Conservation (phyloP, 2,329 filamentous ascomycete genomes). For the Pseudopyricularia cyperi region DNA sequence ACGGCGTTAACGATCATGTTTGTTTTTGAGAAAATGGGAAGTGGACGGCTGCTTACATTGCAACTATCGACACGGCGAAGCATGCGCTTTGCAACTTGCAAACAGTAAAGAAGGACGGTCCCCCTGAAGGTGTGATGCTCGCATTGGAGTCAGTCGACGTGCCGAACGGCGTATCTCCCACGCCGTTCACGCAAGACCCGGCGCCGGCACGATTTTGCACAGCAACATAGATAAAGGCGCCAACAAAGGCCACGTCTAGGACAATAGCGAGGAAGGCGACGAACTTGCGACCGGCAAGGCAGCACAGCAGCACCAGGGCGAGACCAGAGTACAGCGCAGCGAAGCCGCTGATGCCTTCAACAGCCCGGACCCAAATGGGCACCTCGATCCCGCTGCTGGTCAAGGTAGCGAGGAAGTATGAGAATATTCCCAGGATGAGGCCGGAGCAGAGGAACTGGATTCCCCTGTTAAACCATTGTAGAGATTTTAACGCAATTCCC, state of each 20-base stretch:
- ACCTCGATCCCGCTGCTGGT: constrained; percentile 51
- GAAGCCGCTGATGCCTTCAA: constrained; percentile 65
- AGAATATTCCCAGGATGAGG: constrained; percentile 66
- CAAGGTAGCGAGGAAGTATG: constrained; percentile 71
- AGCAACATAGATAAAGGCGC: constrained; percentile 71
- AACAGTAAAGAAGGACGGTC: constrained; percentile 26
- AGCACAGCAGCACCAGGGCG: constrained; percentile 66
- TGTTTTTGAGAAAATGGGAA: background rate
- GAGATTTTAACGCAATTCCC: constrained; percentile 51
- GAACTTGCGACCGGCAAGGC: constrained; percentile 59
- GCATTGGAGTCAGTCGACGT: constrained; percentile 35
- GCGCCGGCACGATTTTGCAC: constrained; percentile 59
- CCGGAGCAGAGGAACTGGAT: constrained; percentile 61
- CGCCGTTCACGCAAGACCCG: constrained; percentile 43
- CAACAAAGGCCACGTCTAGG: constrained; percentile 65
- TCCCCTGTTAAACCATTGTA: constrained; percentile 59
- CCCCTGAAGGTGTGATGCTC: constrained; percentile 21
- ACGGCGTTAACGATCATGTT: background rate
- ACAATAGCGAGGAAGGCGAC: constrained; percentile 62
- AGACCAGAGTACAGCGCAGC: constrained; percentile 63
- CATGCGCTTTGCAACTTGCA: constrained; percentile 67
- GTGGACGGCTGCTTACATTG: constrained; percentile 39
- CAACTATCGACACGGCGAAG: constrained; percentile 68
- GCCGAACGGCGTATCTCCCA: constrained; percentile 57
- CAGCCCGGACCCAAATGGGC: constrained; percentile 53